These are phyloP conservation scores for Fusarium euwallaceae DNA, from an alignment of 2,329 filamentous ascomycete genomes.

Conservation along the genomic window DNA sequence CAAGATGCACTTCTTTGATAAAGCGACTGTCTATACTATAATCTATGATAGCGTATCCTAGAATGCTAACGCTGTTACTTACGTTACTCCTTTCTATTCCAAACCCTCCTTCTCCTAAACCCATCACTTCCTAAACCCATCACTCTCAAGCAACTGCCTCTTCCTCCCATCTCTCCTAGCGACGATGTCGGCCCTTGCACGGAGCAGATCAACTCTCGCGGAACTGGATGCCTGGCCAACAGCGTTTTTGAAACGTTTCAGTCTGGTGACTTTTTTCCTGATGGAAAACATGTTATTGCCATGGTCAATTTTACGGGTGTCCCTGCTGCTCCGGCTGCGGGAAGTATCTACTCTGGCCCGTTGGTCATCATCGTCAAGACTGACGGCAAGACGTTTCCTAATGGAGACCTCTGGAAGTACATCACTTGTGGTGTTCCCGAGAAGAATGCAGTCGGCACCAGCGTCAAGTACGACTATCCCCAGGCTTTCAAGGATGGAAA, in stretches of 20 bases:
- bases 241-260: not conserved
- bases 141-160: conserved; percentile 8
- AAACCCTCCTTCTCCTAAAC: conserved; percentile 7
- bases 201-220: not conserved
- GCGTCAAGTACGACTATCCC: conserved; percentile 53
- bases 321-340: conserved; percentile 52
- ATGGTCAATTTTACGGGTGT: conserved; percentile 57
- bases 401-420: conserved; percentile 62
- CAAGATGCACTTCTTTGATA: not conserved
- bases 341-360: conserved; percentile 56
- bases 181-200: not conserved
- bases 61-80: not conserved
- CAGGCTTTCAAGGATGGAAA: conserved; percentile 57
- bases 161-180: conserved; percentile 10
- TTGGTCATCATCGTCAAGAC: conserved; percentile 60
- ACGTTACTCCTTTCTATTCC: not conserved
- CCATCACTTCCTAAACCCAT: conserved; percentile 14
- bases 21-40: not conserved
- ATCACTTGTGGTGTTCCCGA: conserved; percentile 57
- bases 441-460: conserved; percentile 43
- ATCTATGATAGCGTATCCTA: not conserved
- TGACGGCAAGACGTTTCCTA: conserved; percentile 55
- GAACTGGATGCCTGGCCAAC: conserved; percentile 14
- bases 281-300: conserved; percentile 57
- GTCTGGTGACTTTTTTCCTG: conserved; percentile 53